Evolutionary conservation across 1,284 basidiomycete genomes (phyloP), one percentile per base, ranked within the genome.

Genomic region (Sporisorium reilianum): DNA sequence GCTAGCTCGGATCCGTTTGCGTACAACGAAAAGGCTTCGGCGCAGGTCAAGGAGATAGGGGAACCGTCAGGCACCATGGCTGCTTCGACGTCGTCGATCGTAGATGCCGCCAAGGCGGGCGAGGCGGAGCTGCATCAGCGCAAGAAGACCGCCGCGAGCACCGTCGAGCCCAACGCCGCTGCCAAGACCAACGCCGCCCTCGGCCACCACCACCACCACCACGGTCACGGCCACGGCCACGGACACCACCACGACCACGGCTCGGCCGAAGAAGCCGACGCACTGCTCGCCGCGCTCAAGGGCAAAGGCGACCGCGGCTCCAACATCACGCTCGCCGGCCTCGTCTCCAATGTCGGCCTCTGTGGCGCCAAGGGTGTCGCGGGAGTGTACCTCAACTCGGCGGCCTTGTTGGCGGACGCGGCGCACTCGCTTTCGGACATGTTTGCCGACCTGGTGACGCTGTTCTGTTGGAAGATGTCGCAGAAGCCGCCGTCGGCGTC

Each of bases 351-450:
- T 82, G 87, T 98, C 30, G 90, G 88, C 1, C 87, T 99, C 65
- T 97, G 94, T 0, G 87, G 88, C 14, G 87, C 90, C 28, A 99
- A 99, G 85, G 95, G 94, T 26, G 81, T 89, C 11, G 85, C 82
- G 0, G 84, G 83, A 1, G 69, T 79, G 26, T 74, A 74, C 44
- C 77, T 83, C 25, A 94, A 97, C 83, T 95, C 93, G 7, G 94
- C 95, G 2, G 91, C 93, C 0, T 87, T 99, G 53, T 88, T 99
- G 10, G 96, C 97, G 3, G 96, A 99, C 81, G 95, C 96, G 0
- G 95, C 93, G 2, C 96, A 99, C 84, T 93, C 92, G n/a, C 79
- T 95, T 45, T 93, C 92, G 70, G 81, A 96, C 86, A 88, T 95
- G 25, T 86, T 95, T 59, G 93, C 92, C 7, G 97, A 99, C 86